Evolutionary conservation across 495 filamentous ascomycete genomes (phyloP), one percentile per base, ranked within the genome.

Genomic region (Schizothecium vesticola): DNA sequence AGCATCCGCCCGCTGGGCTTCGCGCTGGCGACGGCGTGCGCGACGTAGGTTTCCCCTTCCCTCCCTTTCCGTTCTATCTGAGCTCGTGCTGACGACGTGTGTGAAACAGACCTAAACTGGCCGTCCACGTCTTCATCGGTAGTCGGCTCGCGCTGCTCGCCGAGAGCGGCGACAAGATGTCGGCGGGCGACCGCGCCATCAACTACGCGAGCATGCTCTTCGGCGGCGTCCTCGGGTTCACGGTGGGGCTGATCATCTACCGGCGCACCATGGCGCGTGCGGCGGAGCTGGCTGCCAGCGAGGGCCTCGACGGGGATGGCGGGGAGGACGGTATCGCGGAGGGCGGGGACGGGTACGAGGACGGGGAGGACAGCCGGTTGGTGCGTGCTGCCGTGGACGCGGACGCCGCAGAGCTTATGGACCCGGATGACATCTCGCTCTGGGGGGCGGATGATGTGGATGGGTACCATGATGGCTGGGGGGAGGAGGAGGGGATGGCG

Each of bases 71-170:
- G 51, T 62, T 55, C 33, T 24, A 2, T 24, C 8, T 57, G 36
- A 6, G 28, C 28, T 13, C 31, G 11, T 12, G 31, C 31, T 36
- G 12, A 36, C 31, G 12, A 70, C 24, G 11, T 33, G 16, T 19
- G 16, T 8, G 11, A 33, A 43, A 63, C 43, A 79, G 86, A 0
- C 95, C 95, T 11, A 97, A 97, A 75, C 82, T 99, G 51, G 78
- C 97, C 68, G 88, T 98, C n/a, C 92, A 93, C 69, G 86, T 97
- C 60, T 99, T 97, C 79, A 91, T 99, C 72, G 95, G 95, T 67
- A 87, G 85, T 69, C 83, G 76, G 43, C 79, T 99, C 1, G 90
- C 90, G 6, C 84, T 86, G 36, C 86, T 97, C 24, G 92, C 92
- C 77, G 86, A 82, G 75, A 80, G 76, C 56, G 83, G 80, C 69